These are phyloP conservation scores for Cutaneotrichosporon cavernicola DNA, from an alignment of 1,284 basidiomycete species.

Conservation along the genomic window DNA sequence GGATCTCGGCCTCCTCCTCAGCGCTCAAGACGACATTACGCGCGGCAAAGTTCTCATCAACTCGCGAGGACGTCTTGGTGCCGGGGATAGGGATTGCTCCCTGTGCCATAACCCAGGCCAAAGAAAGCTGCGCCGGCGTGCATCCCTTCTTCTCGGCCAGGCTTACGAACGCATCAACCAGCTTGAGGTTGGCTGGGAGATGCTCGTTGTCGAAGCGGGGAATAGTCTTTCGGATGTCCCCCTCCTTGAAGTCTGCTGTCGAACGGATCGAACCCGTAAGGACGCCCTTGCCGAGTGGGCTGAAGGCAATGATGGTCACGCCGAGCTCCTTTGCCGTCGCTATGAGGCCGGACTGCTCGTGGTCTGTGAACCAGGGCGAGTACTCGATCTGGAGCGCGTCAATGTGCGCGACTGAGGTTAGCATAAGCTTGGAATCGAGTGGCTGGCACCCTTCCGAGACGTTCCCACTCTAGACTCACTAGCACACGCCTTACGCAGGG, in stretches of 20 bases:
- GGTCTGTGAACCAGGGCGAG: conserved; percentile 54
- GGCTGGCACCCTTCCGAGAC: background rate
- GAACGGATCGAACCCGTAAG: conserved; percentile 26
- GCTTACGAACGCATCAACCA: conserved; percentile 38
- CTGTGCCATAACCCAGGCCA: conserved; percentile 55
- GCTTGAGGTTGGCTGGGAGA: conserved; percentile 45
- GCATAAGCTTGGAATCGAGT: background rate
- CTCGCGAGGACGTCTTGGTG: conserved; percentile 35
- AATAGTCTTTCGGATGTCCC: conserved; percentile 42
- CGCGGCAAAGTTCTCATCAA: conserved; percentile 51
- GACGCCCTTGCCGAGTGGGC: conserved; percentile 52
- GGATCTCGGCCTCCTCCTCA: conserved; percentile 44
- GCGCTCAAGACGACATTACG: conserved; percentile 36
- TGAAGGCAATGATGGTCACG: conserved; percentile 52
- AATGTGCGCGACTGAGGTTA: conserved; percentile 47
- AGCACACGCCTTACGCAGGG: conserved; percentile 62
- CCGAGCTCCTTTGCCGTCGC: conserved; percentile 48
- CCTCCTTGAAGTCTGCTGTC: conserved; percentile 38
- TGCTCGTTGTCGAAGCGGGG: conserved; percentile 49
- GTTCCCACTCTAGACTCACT: conserved; percentile 29
- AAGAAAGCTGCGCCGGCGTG: conserved; percentile 50
- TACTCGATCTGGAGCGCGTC: conserved; percentile 56
- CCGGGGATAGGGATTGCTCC: conserved; percentile 53
- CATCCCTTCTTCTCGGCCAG: conserved; percentile 46
- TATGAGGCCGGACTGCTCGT: conserved; percentile 53